Evolutionary conservation across 768 basidiomycete species (phyloP), one percentile per base, ranked within the genome.

Genomic region (Sistotremastrum niveocremeum): DNA sequence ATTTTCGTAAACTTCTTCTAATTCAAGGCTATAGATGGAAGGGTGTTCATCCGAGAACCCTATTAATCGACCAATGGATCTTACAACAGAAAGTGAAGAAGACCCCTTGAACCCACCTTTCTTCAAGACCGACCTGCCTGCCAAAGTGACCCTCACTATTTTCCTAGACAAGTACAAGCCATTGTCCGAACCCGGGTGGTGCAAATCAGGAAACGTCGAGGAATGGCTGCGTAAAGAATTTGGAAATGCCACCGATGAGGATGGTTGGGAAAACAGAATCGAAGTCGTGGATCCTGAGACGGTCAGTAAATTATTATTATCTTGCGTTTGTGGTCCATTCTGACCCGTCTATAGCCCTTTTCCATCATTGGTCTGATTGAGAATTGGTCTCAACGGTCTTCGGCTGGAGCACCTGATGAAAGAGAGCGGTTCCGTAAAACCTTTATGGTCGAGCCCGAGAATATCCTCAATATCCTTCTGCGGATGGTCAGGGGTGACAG

Each of bases 181-280:
- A 0, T 65, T 98, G 34, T 91, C 90, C 10, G 91, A 97, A 60
- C 90, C 95, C 5, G 85, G 89, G 60, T 99, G 94, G 95, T 89
- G 90, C 35, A 88, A 90, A 62, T 82, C 84, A 6, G 94, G 94
- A 32, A 86, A 93, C 57, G 76, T 93, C 28, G 88, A 94, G 54
- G 90, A 91, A 36, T 98, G 93, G 93, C 65, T 88, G 54, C 77
- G 78, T 61, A 85, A 76, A 54, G 86, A 87, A 72, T 84, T 88
- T 61, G 83, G 81, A 4, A 82, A 84, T 45, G 83, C 80, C 8
- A 77, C 80, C n/a, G 20, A 20, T 20, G 47, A 45, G 28, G 82
- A 83, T 51, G 84, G 85, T 6, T 99, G 95, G 95, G 84, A 85
- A 63, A 89, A 82, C 65, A 94, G 93, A 63, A 84, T 98, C 46